phyloP scores from a whole-genome alignment of 139 green algal genomes.

The Chlorella ohadii region DNA sequence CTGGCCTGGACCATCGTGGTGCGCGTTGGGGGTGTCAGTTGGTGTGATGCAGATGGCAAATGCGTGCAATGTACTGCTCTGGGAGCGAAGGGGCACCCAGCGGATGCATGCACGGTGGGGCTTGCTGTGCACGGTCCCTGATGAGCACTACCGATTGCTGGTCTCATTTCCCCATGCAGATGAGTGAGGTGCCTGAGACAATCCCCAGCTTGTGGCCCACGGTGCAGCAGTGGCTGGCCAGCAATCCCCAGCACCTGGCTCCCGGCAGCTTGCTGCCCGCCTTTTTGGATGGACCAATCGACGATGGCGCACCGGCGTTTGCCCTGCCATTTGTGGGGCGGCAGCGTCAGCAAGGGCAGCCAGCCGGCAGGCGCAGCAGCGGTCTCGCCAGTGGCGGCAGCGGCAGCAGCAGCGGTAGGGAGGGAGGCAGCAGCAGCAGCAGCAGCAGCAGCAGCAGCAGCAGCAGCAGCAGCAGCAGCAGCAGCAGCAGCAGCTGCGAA shows the following conservation, averaged over 20 bases:
- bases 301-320: neutral
- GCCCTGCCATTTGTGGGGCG: no score
- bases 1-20: slow-evolving; percentile 35
- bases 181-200: neutral
- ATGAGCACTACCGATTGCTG: no score
- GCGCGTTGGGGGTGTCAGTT: neutral
- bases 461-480: no score
- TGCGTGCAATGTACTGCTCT: no score
- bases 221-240: slow-evolving; percentile 19
- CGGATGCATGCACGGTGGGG: no score
- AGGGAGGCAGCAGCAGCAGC: no score
- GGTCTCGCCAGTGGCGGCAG: neutral
- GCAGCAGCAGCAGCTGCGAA: neutral
- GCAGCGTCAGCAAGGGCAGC: neutral
- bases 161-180: no score
- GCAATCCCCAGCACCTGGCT: neutral
- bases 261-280: slow-evolving; percentile 11
- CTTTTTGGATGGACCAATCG: neutral
- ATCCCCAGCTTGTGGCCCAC: slow-evolving; percentile 20
- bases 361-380: neutral
- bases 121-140: no score
- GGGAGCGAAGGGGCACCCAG: no score
- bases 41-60: no score
- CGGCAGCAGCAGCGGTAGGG: neutral
- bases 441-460: no score